These are phyloP conservation scores for Dictyophora rubrovolvata DNA, from an alignment of 768 basidiomycete genomes.

Conservation along the genomic window DNA sequence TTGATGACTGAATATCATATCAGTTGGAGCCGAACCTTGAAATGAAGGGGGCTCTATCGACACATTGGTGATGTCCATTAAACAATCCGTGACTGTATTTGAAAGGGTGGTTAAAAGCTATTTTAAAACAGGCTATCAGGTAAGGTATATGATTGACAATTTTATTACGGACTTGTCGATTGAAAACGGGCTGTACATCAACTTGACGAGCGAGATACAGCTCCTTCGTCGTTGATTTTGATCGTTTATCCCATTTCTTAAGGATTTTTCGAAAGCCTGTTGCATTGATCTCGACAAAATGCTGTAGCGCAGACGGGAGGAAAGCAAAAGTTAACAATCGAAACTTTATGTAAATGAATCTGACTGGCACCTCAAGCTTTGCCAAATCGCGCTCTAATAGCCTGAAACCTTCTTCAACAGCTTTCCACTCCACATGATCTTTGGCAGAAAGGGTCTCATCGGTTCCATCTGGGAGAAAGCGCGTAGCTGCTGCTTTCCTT, in stretches of 20 bases:
- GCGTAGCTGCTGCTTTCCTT: conserved; percentile 70
- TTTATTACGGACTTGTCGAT: conserved; percentile 59
- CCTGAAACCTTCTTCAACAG: conserved; percentile 93
- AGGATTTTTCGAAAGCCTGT: conserved; percentile 94
- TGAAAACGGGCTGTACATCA: conserved; percentile 97
- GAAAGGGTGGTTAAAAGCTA: conserved; percentile 92
- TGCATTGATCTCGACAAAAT: conserved; percentile 96
- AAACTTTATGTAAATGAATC: conserved; percentile 12
- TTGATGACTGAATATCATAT: conserved; percentile 59
- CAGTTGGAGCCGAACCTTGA: conserved; percentile 54
- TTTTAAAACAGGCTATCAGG: conserved; percentile 4
- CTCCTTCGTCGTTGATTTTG: conserved; percentile 91
- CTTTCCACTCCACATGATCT: conserved; percentile 82
- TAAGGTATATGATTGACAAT: not conserved
- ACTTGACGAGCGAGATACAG: conserved; percentile 93
- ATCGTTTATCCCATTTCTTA: conserved; percentile 98
- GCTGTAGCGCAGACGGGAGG: too few relatives aligned
- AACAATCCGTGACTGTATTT: conserved; percentile 80
- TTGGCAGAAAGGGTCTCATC: conserved; percentile 41
- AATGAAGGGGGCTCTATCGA: conserved; percentile 42
- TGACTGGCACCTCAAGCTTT: conserved; percentile 71
- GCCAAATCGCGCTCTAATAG: conserved; percentile 88
- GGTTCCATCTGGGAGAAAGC: conserved; percentile 58
- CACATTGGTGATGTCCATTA: conserved; percentile 69
- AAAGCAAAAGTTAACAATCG: not conserved